A percentile compares a stretch with the other conserved stretches of the same genome.
phyloP scores from a whole-genome alignment of 2,329 filamentous ascomycete species.

The Exutisphaerella laricina region DNA sequence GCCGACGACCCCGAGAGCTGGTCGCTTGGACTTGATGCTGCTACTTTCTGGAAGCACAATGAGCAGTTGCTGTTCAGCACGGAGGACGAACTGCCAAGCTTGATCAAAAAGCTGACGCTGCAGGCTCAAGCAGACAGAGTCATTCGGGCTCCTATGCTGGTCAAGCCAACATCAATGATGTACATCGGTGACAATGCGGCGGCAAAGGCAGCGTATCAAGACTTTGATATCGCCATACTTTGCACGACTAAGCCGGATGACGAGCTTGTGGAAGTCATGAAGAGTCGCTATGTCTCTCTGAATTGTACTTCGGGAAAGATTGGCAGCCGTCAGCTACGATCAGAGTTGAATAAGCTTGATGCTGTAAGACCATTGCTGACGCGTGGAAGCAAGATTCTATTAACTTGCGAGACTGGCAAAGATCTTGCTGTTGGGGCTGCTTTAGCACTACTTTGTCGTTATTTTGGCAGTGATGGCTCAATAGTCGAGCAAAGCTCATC shows the following conservation, averaged over 20 bases:
- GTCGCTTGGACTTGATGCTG: slow-evolving; percentile 72
- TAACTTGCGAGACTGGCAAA: slow-evolving; percentile 71
- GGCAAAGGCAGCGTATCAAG: slow-evolving; percentile 35
- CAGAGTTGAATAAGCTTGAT: slow-evolving; percentile 57
- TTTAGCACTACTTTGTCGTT: slow-evolving; percentile 69
- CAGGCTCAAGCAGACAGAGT: slow-evolving; percentile 11
- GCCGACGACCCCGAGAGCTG: slow-evolving; percentile 94
- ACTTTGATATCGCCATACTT: slow-evolving; percentile 37
- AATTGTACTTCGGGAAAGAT: slow-evolving; percentile 66
- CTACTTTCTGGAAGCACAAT: slow-evolving; percentile 71
- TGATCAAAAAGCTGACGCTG: slow-evolving; percentile 45
- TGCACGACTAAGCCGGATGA: slow-evolving; percentile 42
- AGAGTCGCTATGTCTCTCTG: slow-evolving; percentile 50
- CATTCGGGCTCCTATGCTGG: slow-evolving; percentile 32
- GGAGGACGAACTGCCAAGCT: slow-evolving; percentile 57
- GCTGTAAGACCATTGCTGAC: slow-evolving; percentile 4
- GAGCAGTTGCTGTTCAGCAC: slow-evolving; percentile 54
- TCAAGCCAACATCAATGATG: slow-evolving; percentile 39
- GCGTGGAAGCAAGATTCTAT: slow-evolving; percentile 36
- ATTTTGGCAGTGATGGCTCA: slow-evolving; percentile 60
- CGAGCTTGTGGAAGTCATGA: slow-evolving; percentile 29
- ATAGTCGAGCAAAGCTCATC: slow-evolving; percentile 1
- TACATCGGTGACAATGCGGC: slow-evolving; percentile 38
- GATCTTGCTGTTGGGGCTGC: slow-evolving; percentile 75
- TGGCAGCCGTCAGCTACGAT: slow-evolving; percentile 76